Evolutionary conservation across 345 rosid genomes (phyloP), one percentile per base, ranked within the genome.

Genomic region (Raphanus sativus): DNA sequence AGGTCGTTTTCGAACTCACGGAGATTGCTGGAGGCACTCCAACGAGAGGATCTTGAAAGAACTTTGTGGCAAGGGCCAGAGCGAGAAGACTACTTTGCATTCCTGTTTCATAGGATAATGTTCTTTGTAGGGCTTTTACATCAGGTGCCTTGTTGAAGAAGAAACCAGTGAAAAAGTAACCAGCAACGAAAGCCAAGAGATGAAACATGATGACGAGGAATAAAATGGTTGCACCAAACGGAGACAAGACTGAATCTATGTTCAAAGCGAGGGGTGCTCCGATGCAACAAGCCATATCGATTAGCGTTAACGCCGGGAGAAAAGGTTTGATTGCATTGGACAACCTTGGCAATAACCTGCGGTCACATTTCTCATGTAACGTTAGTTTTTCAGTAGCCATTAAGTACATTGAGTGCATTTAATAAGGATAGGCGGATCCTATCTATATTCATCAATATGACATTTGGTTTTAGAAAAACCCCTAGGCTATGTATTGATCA

Each of bases 31-130:
- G 96, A 64, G 98, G 98, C 54, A 94, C 89, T 28, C 90, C 89
- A n/a, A 92, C 98, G 4, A 94, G 92, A 15, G 98, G 98, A 88
- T 94, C 98, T 81, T 84, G 84, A 81, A 94, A 94, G 74, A 92
- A 94, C 83, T 80, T 90, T 62, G 91, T 94, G 0, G 98, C 98
- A 8, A 94, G 90, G 15, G 98, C 89, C 17, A 94, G 87, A 62
- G 97, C 98, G 8, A 92, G 81, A 77, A 92, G 98, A 86, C 98
- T 92, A 87, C 98, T 94, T 72, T 94, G 98, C 98, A 94, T 94
- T 73, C 98, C 98, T 86, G 96, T 94, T 83, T 94, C 97, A 42
- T 56, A 94, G 8, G 98, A 94, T 48, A 89, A 77, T 16, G 97
- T 94, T 85, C 98, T 86, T 83, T 94, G 98, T 71, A 94, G 82